Percentiles rank a stretch among this genome's conserved stretches.
Evolutionary conservation across 176 grass and related monocot genomes (phyloP).

Genomic region (Metroxylon sagu): DNA sequence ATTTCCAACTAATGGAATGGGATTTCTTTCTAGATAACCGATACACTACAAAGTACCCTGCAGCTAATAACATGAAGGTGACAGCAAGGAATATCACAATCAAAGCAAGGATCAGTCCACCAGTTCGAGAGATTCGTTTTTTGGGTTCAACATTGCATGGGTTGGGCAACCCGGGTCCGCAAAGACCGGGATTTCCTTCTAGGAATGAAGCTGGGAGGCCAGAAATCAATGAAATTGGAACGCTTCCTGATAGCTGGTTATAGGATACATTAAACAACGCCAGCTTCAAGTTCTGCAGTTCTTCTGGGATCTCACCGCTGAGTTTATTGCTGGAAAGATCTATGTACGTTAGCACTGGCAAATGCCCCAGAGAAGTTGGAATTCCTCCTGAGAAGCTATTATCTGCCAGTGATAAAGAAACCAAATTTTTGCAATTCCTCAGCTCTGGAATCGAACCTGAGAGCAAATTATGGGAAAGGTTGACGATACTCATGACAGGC

Average conservation of each 20-base stretch:
- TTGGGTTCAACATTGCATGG: conserved; percentile 10
- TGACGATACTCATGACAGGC: conserved; percentile 57
- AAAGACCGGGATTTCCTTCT: conserved; percentile 53
- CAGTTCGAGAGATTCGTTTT: conserved; percentile 7
- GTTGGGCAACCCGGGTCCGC: conserved; percentile 44
- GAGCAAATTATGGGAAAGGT: conserved; percentile 57
- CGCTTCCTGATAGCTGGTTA: conserved; percentile 56
- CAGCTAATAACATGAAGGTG: conserved; percentile 22
- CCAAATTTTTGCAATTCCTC: conserved; percentile 49
- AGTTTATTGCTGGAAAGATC: conserved; percentile 66
- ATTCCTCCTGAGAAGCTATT: conserved; percentile 55
- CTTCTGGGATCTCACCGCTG: conserved; percentile 43
- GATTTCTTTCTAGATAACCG: conserved; percentile 7
- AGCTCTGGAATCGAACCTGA: conserved; percentile 41
- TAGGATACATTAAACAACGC: conserved; percentile 72
- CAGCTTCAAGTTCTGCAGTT: conserved; percentile 62
- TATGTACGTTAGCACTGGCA: conserved; percentile 72
- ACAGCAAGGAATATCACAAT: conserved; percentile 27
- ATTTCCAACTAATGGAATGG: conserved; percentile 20
- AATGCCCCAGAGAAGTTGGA: conserved; percentile 39
- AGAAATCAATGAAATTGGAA: conserved; percentile 38
- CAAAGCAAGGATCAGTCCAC: conserved; percentile 23
- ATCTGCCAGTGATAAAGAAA: conserved; percentile 52
- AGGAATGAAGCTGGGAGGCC: conserved; percentile 59
- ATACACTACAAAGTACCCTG: conserved; percentile 30